Percentiles rank a stretch among this genome's conserved stretches.
These are phyloP conservation scores for Colletotrichum sp. DNA, from an alignment of 2,329 filamentous ascomycete species.

Conservation along the genomic window DNA sequence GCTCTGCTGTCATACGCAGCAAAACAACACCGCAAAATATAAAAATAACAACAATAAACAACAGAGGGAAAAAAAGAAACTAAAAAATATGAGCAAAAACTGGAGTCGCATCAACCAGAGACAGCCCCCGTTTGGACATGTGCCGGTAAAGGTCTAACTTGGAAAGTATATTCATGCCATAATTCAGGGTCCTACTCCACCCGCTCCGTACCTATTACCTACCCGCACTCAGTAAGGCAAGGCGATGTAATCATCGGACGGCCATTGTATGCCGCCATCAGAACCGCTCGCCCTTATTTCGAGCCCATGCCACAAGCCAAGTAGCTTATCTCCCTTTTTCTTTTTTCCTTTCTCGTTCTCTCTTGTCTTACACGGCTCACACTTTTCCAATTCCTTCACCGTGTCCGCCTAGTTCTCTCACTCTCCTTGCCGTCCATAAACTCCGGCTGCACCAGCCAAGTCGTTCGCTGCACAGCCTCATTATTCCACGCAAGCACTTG, in stretches of 20 bases:
- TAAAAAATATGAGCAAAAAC: neutral
- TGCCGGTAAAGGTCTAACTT: neutral
- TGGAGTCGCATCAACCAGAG: neutral
- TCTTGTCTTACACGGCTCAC: neutral
- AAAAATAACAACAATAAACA: neutral
- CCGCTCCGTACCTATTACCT: neutral
- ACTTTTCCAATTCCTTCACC: neutral
- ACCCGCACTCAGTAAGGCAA: neutral
- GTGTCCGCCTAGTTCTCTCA: neutral
- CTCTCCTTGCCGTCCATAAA: neutral
- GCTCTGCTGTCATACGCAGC: neutral
- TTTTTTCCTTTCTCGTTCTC: rapidly evolving
- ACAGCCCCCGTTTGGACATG: neutral
- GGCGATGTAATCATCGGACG: neutral
- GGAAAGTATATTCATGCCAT: neutral
- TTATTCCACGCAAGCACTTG: constrained; percentile 21
- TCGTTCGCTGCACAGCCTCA: constrained; percentile 17
- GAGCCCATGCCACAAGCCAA: neutral
- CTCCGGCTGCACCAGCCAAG: neutral
- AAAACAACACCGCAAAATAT: neutral
- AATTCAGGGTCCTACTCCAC: constrained; percentile 11
- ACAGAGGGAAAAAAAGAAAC: neutral
- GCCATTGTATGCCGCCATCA: neutral
- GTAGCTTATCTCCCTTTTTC: neutral
- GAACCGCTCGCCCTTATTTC: neutral